Base-by-base conservation (phyloP, 1,139 yeast species). In the Zygosaccharomyces pseudobailii region DNA sequence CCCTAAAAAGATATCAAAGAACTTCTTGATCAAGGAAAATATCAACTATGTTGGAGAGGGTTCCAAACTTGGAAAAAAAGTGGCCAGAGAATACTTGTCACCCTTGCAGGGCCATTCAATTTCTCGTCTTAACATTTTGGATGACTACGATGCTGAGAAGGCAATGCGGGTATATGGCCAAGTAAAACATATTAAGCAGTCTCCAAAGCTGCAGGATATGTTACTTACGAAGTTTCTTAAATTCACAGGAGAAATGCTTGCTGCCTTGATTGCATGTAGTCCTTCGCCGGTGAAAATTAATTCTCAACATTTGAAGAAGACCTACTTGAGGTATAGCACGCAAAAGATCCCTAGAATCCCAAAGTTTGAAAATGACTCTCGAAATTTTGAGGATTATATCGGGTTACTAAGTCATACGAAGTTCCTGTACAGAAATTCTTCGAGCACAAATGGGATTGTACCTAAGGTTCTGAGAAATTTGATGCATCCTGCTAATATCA, bases 401-500 rank as follows among this genome's bases (percentile, higher is more conserved):
- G 65, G 66, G 17, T 25, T 53, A 5, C 43, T 71, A 22, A 66
- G 72, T 2, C 73, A 71, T 47, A 59, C 70, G 1, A 60, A 58
- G 2, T 70, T 66, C 48, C 62, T 65, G 23, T 56, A 52, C 44
- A 62, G 61, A 39, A 59, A 59, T 20, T 65, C 72, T 1, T 67
- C 72, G 2, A 60, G 56, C 38, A 53, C 55, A 38, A 61, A 62
- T 41, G 71, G 72, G n/a, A 52, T 69, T 3, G 61, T 71, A 3
- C 67, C 70, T 3, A 63, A 66, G 36, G 55, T 71, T 7, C 43
- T 75, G 6, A 58, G 68, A 42, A 71, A 72, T 40, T 49, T 75
- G 36, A 61, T 74, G 53, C 71, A 74, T 49, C 71, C 72, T 24
- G 58, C 67, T 31, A 74, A 73, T 50, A 50, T 62, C 2, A 62